These are phyloP conservation scores for Eucalyptus viminalis DNA, from an alignment of 345 rosid genomes.

Conservation along the genomic window DNA sequence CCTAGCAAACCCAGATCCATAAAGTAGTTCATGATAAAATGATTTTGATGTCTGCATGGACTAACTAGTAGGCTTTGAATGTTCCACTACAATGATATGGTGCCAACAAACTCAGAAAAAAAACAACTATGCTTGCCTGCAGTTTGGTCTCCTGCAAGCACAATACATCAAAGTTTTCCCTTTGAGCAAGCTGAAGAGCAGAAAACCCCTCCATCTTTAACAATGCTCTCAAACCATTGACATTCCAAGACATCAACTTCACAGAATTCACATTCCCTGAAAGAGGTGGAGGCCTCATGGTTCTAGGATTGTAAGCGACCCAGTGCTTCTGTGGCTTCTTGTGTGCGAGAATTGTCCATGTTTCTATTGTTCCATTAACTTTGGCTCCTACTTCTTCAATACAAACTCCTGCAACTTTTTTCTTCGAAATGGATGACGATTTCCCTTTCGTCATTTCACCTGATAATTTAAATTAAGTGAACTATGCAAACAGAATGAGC, in stretches of 20 bases:
- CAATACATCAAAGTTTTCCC: constrained; percentile 72
- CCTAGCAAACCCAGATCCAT: background rate
- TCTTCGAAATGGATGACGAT: constrained; percentile 6
- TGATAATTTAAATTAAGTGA: background rate
- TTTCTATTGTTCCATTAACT: constrained; percentile 16
- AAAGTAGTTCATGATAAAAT: background rate
- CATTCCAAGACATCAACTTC: constrained; percentile 91
- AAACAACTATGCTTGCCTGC: constrained; percentile 38
- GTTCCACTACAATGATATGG: background rate
- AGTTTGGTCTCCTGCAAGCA: constrained; percentile 97
- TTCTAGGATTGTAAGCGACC: constrained; percentile 72
- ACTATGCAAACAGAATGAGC: background rate
- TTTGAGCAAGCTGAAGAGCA: constrained; percentile 68
- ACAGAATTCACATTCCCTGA: constrained; percentile 26
- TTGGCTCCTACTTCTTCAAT: constrained; percentile 6
- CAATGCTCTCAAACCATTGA: constrained; percentile 84
- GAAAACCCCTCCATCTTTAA: constrained; percentile 63
- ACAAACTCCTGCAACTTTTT: constrained; percentile 9
- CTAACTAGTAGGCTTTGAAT: background rate
- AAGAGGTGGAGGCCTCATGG: constrained; percentile 60
- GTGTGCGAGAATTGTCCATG: constrained; percentile 84
- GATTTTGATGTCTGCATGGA: background rate
- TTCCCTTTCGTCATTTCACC: constrained; percentile 14
- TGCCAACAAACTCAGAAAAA: background rate
- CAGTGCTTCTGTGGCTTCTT: constrained; percentile 90